phyloP scores from a whole-genome alignment of 2,329 filamentous ascomycete species.

The Aureobasidium sp. region DNA sequence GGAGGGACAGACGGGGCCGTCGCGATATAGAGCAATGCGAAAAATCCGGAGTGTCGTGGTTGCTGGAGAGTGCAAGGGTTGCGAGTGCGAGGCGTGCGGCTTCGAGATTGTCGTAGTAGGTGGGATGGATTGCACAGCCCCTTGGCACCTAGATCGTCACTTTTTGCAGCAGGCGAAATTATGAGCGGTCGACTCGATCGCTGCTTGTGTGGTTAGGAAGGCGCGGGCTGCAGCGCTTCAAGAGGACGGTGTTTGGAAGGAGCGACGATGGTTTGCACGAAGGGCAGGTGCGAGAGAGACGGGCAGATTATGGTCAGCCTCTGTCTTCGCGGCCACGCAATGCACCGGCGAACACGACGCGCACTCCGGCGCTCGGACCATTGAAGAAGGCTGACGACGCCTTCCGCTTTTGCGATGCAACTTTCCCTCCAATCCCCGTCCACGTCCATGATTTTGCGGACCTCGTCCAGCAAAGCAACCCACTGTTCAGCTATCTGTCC shows the following conservation, averaged over 20 bases:
- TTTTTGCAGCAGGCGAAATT: conserved; percentile 1
- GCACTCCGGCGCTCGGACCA: not conserved
- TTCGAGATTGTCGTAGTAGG: not conserved
- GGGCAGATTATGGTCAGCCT: conserved; percentile 8
- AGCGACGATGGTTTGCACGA: conserved; percentile 6
- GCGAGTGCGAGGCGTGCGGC: not conserved
- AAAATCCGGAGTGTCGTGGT: not conserved
- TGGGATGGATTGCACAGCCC: conserved; percentile 2
- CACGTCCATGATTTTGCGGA: not conserved
- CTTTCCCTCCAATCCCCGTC: conserved; percentile 2
- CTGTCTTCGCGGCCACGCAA: conserved; percentile 10
- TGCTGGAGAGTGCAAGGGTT: not conserved
- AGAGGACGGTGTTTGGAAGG: not conserved
- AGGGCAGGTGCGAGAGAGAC: not conserved
- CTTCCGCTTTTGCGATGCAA: not conserved
- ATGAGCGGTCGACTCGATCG: not conserved
- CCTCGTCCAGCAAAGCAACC: not conserved
- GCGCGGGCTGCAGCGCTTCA: not conserved
- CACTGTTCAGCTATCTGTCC: not conserved
- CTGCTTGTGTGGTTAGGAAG: not conserved
- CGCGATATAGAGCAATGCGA: not conserved
- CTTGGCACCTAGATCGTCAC: conserved; percentile 6
- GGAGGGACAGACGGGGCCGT: not conserved
- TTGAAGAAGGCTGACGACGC: not conserved
- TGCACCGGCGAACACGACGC: conserved; percentile 4